A percentile compares a stretch with the other conserved stretches of the same genome.
These are phyloP conservation scores for Mycena polygramma DNA, from an alignment of 768 basidiomycete genomes.

Conservation along the genomic window DNA sequence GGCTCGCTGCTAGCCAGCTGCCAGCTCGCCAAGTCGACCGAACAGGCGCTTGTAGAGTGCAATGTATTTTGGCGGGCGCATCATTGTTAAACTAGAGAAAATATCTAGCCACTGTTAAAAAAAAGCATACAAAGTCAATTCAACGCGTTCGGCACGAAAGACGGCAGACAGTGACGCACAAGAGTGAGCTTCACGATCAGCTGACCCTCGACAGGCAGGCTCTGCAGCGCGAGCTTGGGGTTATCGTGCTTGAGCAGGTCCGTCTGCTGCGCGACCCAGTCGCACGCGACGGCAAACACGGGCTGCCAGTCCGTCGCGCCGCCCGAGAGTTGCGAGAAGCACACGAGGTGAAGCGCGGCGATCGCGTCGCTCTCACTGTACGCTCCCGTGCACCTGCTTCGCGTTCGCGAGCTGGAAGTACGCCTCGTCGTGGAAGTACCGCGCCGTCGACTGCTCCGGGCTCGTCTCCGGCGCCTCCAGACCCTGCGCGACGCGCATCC, in stretches of 20 bases:
- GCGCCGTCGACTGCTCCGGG: conserved; percentile 69
- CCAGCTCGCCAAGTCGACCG: conserved; percentile 59
- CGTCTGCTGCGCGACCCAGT: conserved; percentile 77
- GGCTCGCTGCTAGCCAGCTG: conserved; percentile 55
- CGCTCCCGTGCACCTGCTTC: conserved; percentile 64
- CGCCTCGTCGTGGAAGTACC: conserved; percentile 79
- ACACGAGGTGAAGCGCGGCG: conserved; percentile 83
- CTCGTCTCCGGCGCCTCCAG: conserved; percentile 66
- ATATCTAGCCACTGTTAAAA: conserved; percentile 81
- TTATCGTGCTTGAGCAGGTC: conserved; percentile 75
- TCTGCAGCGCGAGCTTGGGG: conserved; percentile 69
- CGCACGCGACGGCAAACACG: conserved; percentile 77
- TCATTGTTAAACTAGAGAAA: conserved; percentile 73
- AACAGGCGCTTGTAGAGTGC: conserved; percentile 77
- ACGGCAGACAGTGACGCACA: conserved; percentile 60
- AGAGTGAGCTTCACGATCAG: conserved; percentile 78
- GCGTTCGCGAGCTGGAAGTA: conserved; percentile 69
- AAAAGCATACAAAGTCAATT: conserved; percentile 3
- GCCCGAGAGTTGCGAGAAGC: conserved; percentile 79
- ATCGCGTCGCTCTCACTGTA: conserved; percentile 80
- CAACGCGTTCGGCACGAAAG: conserved; percentile 15
- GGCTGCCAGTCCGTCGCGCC: conserved; percentile 78
- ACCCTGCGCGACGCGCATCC: conserved; percentile 73
- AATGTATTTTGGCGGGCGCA: conserved; percentile 75
- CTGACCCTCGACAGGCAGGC: conserved; percentile 66